Percentiles rank a stretch among this genome's conserved stretches.
These are phyloP conservation scores for Quambalaria eucalypti DNA, from an alignment of 1,284 basidiomycete genomes.

Conservation along the genomic window DNA sequence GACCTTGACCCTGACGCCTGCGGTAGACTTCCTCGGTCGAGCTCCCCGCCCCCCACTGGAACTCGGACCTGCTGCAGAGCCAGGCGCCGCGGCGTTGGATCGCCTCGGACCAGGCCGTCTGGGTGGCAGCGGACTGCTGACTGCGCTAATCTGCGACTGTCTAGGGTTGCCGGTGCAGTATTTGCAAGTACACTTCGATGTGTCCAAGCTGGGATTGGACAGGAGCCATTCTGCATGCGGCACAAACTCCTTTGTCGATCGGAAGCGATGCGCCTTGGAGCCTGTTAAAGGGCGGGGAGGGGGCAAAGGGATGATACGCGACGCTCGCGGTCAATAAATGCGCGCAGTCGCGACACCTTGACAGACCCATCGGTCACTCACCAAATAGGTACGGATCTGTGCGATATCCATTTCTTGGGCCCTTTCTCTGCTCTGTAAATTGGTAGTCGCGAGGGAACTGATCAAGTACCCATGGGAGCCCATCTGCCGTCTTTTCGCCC, in stretches of 20 bases:
- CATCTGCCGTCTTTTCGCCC: constrained; percentile 8
- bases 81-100: no score
- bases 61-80: no score
- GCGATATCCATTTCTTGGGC: constrained; percentile 9
- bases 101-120: no score
- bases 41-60: no score
- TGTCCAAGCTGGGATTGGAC: constrained; percentile 15
- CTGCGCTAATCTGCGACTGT: no score
- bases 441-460: constrained; percentile 23
- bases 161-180: constrained; percentile 24
- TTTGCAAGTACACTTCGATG: constrained; percentile 21
- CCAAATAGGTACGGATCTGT: constrained; percentile 33
- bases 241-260: constrained; percentile 18
- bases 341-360: not conserved
- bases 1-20: no score
- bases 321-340: no score
- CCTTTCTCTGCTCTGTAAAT: constrained; percentile 34
- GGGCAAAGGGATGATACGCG: not conserved
- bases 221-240: constrained; percentile 26
- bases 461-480: constrained; percentile 21
- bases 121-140: no score
- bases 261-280: constrained; percentile 18
- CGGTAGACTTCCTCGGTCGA: no score
- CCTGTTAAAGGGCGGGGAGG: not conserved
- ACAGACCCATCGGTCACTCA: not conserved